Base-by-base conservation (phyloP, 768 basidiomycete genomes). In the Trametes villosa region DNA sequence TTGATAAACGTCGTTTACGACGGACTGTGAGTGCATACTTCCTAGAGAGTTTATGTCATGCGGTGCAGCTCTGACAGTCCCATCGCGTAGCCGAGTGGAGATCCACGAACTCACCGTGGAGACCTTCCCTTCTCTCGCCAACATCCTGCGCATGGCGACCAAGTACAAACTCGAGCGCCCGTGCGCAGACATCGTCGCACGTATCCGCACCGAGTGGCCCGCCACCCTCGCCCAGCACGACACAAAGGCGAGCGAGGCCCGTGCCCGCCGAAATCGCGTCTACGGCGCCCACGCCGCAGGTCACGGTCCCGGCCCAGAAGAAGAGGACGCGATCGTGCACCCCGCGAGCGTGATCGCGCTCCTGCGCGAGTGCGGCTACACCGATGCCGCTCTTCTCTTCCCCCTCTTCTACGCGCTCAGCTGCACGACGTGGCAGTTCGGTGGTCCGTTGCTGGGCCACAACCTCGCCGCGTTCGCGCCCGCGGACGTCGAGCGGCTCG, bases 161-260 rank as follows among this genome's bases (percentile, higher is more conserved):
- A 74, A 74, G 58, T 76, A 76, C 61, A 63, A 70, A 40, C 67
- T 75, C 53, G 69, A 71, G 24, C 54, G 68, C 3, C 63, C 74
- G 13, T 67, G 71, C 38, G 53, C 68, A 1, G 70, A 72, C 24
- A 69, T 77, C 48, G 42, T 73, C 52, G 51, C 70, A 17, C 67
- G 70, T 49, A 56, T 76, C 29, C 64, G 69, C 30, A 67, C 67
- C 18, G 73, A 75, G 53, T 77, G 75, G 75, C 75, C 75, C 1
- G 52, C 59, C 18, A 64, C 64, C 1, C 68, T 72, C 26, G 59
- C 54, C 8, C 50, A 67, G 40, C 67, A 68, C 63, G 70, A 72
- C 62, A 57, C 64, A 18, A 65, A 64, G 27, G 50, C 51, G 58
- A 46, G 31, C 55, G 65, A 45, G 67, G 69, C 7, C 72, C 60